Percentiles rank a stretch among this genome's conserved stretches.
These are phyloP conservation scores for Lepidium didymum DNA, from an alignment of 345 rosid species.

Conservation along the genomic window DNA sequence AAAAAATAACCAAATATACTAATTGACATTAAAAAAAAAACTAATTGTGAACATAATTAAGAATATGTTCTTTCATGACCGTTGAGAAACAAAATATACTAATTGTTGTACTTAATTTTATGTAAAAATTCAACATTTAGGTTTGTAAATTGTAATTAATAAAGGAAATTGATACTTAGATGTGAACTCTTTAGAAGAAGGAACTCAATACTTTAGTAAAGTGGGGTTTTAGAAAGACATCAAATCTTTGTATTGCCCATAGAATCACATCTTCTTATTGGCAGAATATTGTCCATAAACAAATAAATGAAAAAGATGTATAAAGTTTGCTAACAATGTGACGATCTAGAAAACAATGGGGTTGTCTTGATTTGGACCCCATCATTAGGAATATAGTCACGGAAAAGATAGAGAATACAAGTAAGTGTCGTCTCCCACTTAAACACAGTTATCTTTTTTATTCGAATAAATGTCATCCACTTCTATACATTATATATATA, in stretches of 20 bases:
- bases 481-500: neutral
- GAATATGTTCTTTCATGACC: neutral
- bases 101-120: neutral
- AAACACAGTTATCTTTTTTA: neutral
- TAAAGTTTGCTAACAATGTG: neutral
- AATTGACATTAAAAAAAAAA: too few relatives aligned
- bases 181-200: neutral
- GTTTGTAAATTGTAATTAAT: slow-evolving; percentile 12
- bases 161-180: neutral
- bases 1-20: too few relatives aligned
- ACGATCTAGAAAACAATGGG: neutral
- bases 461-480: slow-evolving; percentile 18
- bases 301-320: neutral
- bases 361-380: slow-evolving; percentile 13
- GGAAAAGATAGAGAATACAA: neutral
- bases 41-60: too few relatives aligned
- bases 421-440: slow-evolving; percentile 22
- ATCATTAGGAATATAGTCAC: slow-evolving; percentile 23
- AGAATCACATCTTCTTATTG: slow-evolving; percentile 28
- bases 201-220: neutral
- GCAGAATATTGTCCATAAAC: slow-evolving; percentile 10
- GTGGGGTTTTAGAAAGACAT: slow-evolving; percentile 20
- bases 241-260: slow-evolving; percentile 22
- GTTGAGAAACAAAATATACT: neutral
- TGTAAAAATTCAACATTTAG: neutral